Evolutionary conservation across 2,329 filamentous ascomycete genomes (phyloP), one percentile per base, ranked within the genome.

Genomic region (Ceratocystiopsis sp.): DNA sequence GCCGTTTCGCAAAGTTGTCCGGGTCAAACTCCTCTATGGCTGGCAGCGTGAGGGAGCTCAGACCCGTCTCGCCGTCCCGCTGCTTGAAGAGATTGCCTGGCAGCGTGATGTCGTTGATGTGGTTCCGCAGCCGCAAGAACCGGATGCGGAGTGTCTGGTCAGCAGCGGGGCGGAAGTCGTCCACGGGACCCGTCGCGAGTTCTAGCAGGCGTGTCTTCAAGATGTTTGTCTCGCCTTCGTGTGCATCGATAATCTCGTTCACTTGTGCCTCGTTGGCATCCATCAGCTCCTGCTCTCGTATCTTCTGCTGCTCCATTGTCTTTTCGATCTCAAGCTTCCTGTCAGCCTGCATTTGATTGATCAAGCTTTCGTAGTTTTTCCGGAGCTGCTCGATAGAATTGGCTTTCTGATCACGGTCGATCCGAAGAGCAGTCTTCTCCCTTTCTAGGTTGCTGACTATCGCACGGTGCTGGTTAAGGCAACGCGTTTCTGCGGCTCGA

Each of bases 101-200:
- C 15, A 48, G 35, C 10, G 49, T 49, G 12, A 53, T 45, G 35
- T 43, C 49, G 18, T 50, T 45, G 29, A 54, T 44, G 10, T 40
- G 42, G 19, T 50, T 46, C 40, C 50, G 49, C 43, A 54, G 41
- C 13, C 49, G 43, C 12, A 45, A 33, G 29, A 51, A 47, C 37
- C 46, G 48, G 21, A 44, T 36, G 37, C 50, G 47, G 25, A 54
- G 45, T 1, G 43, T 38, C 41, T 53, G 46, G 42, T 54, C 52
- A 0, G 51, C 51, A 11, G 51, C 50, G 1, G 52, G 52, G 12
- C 51, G 46, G 47, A 53, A 54, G 40, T 53, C 52, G 39, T 54
- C 51, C 8, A 48, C 46, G 38, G 53, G 43, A 12, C 50, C 51
- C 29, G 46, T 41, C 29, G 47, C 44, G 15, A 54, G 42, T 8